phyloP scores from a whole-genome alignment of 2,329 filamentous ascomycete genomes.

The Colletotrichum plurivorum region DNA sequence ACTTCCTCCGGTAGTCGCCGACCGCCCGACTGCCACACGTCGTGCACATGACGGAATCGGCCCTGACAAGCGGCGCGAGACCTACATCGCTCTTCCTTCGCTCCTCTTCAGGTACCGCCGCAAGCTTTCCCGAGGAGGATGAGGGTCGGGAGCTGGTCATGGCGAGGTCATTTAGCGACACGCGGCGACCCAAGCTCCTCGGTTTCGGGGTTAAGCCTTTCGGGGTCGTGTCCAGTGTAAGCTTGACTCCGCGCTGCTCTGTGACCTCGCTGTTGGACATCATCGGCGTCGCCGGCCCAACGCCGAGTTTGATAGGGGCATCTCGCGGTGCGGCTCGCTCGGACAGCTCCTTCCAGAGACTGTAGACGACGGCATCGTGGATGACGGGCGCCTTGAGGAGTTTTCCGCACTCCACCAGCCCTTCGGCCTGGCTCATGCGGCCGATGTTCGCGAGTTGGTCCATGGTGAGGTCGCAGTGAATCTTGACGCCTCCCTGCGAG shows the following conservation, averaged over 20 bases:
- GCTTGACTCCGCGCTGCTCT: not conserved
- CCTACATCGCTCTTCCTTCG: slow-evolving; percentile 14
- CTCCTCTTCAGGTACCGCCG: not conserved
- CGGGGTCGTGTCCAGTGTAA: too few relatives aligned
- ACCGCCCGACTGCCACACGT: slow-evolving; percentile 23
- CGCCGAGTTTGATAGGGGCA: not conserved
- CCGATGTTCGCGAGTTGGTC: slow-evolving; percentile 12
- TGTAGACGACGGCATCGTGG: slow-evolving; percentile 27
- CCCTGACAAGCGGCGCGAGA: not conserved
- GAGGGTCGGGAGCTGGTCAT: not conserved
- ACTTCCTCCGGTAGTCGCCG: not conserved
- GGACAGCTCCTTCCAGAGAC: slow-evolving; percentile 20
- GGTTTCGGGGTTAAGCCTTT: not conserved
- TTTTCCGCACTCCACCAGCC: slow-evolving; percentile 15
- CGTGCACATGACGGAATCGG: slow-evolving; percentile 15
- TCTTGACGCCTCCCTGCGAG: slow-evolving; percentile 29
- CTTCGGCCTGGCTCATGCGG: slow-evolving; percentile 5
- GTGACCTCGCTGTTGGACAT: not conserved
- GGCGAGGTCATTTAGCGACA: not conserved
- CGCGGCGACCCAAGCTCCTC: too few relatives aligned
- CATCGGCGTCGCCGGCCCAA: not conserved
- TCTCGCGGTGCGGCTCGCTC: not conserved
- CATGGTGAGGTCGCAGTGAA: slow-evolving; percentile 32
- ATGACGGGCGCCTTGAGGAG: slow-evolving; percentile 34
- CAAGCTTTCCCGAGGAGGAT: not conserved